Evolutionary conservation across 2,329 filamentous ascomycete species (phyloP).

Genomic region (Phyllosticta citriasiana): DNA sequence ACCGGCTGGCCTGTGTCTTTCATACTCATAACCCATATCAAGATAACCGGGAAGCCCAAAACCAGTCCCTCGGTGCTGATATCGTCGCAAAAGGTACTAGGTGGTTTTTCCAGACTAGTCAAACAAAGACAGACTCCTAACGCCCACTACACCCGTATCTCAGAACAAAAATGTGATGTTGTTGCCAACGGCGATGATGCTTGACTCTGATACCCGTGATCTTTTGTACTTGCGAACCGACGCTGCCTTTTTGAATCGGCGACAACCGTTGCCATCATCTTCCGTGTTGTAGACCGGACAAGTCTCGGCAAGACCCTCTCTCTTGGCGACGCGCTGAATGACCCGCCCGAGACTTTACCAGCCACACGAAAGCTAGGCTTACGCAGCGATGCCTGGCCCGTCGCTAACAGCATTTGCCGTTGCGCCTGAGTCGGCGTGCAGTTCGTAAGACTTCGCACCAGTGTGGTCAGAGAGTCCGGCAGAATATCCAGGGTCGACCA

Average conservation of each 20-base stretch:
- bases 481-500: constrained; percentile 19
- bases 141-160: background rate
- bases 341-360: constrained; percentile 3
- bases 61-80: background rate
- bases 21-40: background rate
- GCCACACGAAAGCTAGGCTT: constrained; percentile 19
- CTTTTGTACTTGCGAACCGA: background rate
- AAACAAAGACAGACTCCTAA: background rate
- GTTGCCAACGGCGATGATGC: constrained; percentile 1
- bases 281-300: constrained; percentile 4
- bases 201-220: background rate
- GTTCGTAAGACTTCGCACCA: constrained; percentile 32
- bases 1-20: background rate
- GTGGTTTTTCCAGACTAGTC: background rate
- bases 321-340: constrained; percentile 4
- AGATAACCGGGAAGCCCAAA: background rate
- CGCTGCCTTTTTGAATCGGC: background rate
- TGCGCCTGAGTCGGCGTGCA: constrained; percentile 38
- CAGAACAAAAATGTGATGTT: background rate
- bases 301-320: constrained; percentile 3
- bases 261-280: constrained; percentile 3
- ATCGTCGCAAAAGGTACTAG: background rate
- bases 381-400: constrained; percentile 36
- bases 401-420: constrained; percentile 34
- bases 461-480: constrained; percentile 27